phyloP scores from a whole-genome alignment of 768 basidiomycete genomes.

The Boletus fagicola region DNA sequence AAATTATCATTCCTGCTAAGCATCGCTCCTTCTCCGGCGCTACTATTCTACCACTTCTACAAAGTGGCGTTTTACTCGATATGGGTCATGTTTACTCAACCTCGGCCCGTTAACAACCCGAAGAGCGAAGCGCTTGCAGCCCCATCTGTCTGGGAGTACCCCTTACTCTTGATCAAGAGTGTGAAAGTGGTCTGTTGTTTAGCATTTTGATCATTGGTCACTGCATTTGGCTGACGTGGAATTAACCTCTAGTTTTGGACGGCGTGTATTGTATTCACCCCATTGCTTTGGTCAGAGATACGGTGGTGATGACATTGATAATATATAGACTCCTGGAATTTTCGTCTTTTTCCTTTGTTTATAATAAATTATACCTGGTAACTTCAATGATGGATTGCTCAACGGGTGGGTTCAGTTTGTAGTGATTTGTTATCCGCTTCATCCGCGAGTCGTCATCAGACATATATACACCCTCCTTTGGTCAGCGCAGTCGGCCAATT shows the following conservation, averaged over 20 bases:
- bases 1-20: slow-evolving; percentile 41
- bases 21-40: slow-evolving; percentile 71
- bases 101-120: slow-evolving; percentile 28
- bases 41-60: slow-evolving; percentile 92
- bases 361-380: slow-evolving; percentile 10
- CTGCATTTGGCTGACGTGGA: background rate
- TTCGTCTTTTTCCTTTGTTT: background rate
- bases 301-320: slow-evolving; percentile 58
- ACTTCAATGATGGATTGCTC: background rate
- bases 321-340: background rate
- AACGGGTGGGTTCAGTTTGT: background rate
- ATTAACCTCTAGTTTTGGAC: slow-evolving; percentile 73
- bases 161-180: slow-evolving; percentile 57
- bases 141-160: slow-evolving; percentile 64
- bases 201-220: background rate
- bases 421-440: background rate
- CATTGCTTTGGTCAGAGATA: slow-evolving; percentile 85
- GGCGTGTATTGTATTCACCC: slow-evolving; percentile 85
- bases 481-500: too few species aligned
- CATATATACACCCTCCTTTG: background rate
- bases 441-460: background rate
- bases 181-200: slow-evolving; percentile 66
- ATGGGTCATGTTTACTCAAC: slow-evolving; percentile 80
- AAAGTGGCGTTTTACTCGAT: slow-evolving; percentile 92
- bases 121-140: slow-evolving; percentile 28